A percentile compares a stretch with the other conserved stretches of the same genome.
Conservation (phyloP, 2,329 filamentous ascomycete genomes). For the Trichoderma harzianum region DNA sequence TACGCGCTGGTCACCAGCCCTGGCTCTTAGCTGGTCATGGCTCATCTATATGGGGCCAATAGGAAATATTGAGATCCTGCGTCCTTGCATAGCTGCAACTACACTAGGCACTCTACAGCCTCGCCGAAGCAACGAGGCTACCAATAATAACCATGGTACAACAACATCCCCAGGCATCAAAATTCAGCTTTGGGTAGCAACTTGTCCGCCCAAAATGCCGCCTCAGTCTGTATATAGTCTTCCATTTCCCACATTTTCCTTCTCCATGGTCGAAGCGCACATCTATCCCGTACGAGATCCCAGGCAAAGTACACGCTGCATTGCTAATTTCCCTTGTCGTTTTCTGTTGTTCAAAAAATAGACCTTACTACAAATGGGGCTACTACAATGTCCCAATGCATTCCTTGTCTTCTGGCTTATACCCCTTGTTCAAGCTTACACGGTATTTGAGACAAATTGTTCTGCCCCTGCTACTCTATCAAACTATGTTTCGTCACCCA, state of each 20-base stretch:
- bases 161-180: not conserved
- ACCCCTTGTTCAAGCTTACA: not conserved
- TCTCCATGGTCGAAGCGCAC: not conserved
- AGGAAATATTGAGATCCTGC: not conserved
- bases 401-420: not conserved
- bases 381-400: fast-evolving
- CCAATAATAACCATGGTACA: not conserved
- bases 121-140: not conserved
- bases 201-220: not conserved
- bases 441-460: not conserved
- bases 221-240: not conserved
- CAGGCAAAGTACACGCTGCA: not conserved
- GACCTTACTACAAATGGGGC: not conserved
- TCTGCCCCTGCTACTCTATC: not conserved
- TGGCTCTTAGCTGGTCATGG: not conserved
- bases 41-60: not conserved
- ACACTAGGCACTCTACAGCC: not conserved
- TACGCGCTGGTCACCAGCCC: not conserved
- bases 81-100: not conserved
- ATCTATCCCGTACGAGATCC: not conserved
- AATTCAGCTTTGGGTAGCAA: not conserved
- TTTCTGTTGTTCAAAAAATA: not conserved
- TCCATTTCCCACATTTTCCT: not conserved
- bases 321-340: not conserved
- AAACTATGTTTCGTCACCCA: not conserved